phyloP scores from a whole-genome alignment of 208 protist species.

The Plasmodiophora brassicae region DNA sequence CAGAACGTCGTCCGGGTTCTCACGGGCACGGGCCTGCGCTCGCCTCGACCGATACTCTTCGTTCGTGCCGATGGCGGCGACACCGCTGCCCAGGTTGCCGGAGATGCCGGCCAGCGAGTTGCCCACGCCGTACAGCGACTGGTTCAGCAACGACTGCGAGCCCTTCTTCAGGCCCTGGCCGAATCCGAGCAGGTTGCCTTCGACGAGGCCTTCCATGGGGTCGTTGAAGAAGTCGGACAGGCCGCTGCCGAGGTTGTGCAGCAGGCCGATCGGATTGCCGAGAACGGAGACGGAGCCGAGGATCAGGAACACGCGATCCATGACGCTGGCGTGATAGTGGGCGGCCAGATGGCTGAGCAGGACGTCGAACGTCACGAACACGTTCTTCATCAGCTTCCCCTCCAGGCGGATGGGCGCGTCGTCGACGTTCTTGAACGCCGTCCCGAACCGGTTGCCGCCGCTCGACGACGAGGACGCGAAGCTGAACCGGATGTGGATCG shows the following conservation, averaged over 20 bases:
- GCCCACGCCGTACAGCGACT: background rate
- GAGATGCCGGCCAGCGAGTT: constrained; percentile 2
- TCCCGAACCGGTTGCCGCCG: background rate
- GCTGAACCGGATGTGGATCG: constrained; percentile 12
- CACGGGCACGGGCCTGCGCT: background rate
- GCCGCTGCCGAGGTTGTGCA: constrained; percentile 11
- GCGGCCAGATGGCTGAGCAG: background rate
- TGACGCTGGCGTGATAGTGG: constrained; percentile 27
- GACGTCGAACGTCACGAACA: constrained; percentile 27
- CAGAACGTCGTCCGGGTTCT: constrained; percentile 13
- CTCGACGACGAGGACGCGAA: background rate
- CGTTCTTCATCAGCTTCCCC: constrained; percentile 17
- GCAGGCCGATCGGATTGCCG: constrained; percentile 10
- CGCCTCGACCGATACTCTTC: background rate
- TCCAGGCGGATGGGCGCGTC: background rate
- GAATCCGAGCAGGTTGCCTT: background rate
- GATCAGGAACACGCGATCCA: background rate
- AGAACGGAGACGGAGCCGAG: constrained; percentile 5
- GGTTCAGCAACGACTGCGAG: background rate
- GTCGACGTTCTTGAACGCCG: constrained; percentile 23
- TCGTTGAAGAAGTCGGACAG: constrained; percentile 36
- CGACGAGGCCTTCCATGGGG: background rate
- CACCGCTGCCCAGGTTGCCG: background rate
- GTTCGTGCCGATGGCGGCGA: background rate
- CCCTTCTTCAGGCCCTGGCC: constrained; percentile 10